phyloP scores from a whole-genome alignment of 306 rosid genomes.

The Vachellia pachyceras region DNA sequence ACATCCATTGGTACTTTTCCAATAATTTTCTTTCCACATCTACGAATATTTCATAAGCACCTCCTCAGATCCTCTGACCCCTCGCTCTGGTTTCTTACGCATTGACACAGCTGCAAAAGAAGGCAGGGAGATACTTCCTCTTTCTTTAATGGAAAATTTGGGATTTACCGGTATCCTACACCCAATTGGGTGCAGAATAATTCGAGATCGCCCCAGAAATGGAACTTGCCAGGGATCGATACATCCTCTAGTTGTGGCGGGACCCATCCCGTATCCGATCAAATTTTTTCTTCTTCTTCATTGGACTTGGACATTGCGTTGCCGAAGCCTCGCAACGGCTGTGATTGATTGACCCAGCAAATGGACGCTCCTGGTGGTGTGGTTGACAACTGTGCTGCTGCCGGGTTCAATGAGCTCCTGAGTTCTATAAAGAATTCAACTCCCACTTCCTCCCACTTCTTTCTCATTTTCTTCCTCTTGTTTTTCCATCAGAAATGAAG shows the following conservation, averaged over 20 bases:
- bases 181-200: too few relatives aligned
- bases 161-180: too few relatives aligned
- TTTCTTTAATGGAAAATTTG: too few relatives aligned
- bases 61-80: not conserved
- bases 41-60: too few relatives aligned
- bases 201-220: too few relatives aligned
- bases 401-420: conserved; percentile 1
- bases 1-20: too few relatives aligned
- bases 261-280: conserved; percentile 14
- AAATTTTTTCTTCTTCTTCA: not conserved
- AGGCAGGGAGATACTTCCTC: not conserved
- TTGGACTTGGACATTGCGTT: not conserved
- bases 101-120: not conserved
- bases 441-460: too few relatives aligned
- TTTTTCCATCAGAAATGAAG: conserved; percentile 37
- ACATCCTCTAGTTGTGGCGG: conserved; percentile 15
- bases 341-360: conserved; percentile 31
- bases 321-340: conserved; percentile 18
- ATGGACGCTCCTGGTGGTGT: conserved; percentile 43
- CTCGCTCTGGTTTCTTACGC: not conserved
- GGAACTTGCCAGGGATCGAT: too few relatives aligned
- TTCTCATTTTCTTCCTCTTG: not conserved
- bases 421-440: conserved; percentile 35
- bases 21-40: too few relatives aligned
- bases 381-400: conserved; percentile 46